Conservation (phyloP, 2,329 filamentous ascomycete genomes). For the Colletotrichum chrysophilum region DNA sequence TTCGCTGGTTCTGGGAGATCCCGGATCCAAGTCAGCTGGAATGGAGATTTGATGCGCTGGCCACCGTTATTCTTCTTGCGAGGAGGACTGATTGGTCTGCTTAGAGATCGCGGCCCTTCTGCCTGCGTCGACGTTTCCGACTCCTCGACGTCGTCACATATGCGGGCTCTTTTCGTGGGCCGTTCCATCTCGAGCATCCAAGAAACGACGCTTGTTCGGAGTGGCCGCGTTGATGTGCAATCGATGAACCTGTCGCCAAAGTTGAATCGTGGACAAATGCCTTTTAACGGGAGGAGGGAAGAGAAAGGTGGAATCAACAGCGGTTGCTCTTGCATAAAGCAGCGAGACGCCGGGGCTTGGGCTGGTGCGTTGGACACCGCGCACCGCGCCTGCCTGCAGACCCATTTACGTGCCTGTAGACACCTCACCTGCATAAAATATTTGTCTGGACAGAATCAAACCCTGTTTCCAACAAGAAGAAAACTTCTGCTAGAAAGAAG, state of each 20-base stretch:
- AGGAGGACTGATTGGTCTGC: slow-evolving; percentile 53
- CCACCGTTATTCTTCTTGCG: slow-evolving; percentile 32
- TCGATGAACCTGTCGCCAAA: not conserved
- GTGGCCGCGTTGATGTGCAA: not conserved
- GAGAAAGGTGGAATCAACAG: not conserved
- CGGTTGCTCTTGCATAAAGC: not conserved
- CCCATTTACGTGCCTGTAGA: not conserved
- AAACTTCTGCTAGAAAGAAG: not conserved
- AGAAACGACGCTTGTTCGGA: not conserved
- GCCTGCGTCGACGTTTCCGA: not conserved
- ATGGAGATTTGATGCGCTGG: slow-evolving; percentile 61
- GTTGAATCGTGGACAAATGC: not conserved
- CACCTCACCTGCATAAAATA: not conserved
- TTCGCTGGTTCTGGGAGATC: slow-evolving; percentile 68
- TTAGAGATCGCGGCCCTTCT: slow-evolving; percentile 30
- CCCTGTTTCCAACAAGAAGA: not conserved
- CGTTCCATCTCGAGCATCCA: slow-evolving; percentile 30
- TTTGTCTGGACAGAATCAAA: not conserved
- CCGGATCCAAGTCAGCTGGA: slow-evolving; percentile 73
- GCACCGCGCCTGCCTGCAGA: not conserved
- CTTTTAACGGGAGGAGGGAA: not conserved
- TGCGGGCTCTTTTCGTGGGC: slow-evolving; percentile 34
- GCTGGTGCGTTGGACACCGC: not conserved
- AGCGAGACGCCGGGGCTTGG: not conserved
- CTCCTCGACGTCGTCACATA: not conserved